phyloP scores from a whole-genome alignment of 1,139 yeast genomes.

The Arxiozyma heterogenica region DNA sequence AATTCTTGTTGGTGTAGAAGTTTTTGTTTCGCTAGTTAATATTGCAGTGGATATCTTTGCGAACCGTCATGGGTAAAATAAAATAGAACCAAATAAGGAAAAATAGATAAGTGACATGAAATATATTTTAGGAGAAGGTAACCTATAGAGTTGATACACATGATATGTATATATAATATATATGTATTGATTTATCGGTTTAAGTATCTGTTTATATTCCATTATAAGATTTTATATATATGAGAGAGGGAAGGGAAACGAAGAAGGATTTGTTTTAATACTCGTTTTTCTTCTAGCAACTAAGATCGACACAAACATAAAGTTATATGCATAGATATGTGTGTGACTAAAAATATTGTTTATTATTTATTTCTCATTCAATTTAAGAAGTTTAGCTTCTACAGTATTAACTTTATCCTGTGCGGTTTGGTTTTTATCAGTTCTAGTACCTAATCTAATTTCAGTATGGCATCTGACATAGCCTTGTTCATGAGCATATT shows the following conservation, averaged over 20 bases:
- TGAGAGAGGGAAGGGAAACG: too few species aligned
- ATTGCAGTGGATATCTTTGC: conserved; percentile 39
- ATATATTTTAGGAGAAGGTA: neutral
- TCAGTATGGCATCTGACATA: conserved; percentile 75
- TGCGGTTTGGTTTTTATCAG: conserved; percentile 58
- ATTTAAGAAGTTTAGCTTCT: conserved; percentile 3
- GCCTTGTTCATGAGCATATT: conserved; percentile 57
- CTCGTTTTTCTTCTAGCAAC: neutral
- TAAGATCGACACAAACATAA: neutral
- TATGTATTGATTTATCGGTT: too few species aligned
- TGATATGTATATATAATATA: neutral
- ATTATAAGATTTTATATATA: neutral
- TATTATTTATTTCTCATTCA: conserved; percentile 1
- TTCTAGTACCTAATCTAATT: conserved; percentile 72
- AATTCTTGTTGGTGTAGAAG: conserved; percentile 86
- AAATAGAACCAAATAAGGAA: too few species aligned
- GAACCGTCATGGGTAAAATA: conserved; percentile 9
- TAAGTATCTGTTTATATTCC: neutral
- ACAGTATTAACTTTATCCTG: conserved; percentile 45
- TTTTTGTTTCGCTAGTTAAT: conserved; percentile 76
- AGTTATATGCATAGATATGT: neutral
- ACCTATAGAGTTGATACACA: neutral
- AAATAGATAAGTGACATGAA: neutral
- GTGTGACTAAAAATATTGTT: neutral
- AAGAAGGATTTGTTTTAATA: neutral